Conservation (phyloP, 805 yeast genomes). For the Saccharomycopsis sp. region DNA sequence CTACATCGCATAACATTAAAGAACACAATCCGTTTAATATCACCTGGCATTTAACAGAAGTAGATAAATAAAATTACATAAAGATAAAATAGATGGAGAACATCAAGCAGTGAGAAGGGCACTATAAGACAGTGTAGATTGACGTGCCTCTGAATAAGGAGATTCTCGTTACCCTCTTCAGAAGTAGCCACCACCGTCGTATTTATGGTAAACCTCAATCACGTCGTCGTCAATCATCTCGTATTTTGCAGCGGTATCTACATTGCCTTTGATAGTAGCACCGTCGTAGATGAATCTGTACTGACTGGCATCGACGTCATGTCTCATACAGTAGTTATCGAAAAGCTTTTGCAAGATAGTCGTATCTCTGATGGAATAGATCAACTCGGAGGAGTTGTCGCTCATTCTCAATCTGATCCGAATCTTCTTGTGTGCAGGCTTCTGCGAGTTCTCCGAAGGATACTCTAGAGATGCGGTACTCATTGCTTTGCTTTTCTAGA, state of each 20-base stretch:
- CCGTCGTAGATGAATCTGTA: slow-evolving; percentile 16
- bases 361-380: slow-evolving; percentile 13
- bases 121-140: neutral
- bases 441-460: neutral
- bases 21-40: neutral
- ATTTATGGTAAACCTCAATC: slow-evolving; percentile 11
- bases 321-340: slow-evolving; percentile 17
- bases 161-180: neutral
- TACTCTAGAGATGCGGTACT: slow-evolving; percentile 1
- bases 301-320: slow-evolving; percentile 9
- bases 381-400: slow-evolving; percentile 15
- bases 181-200: slow-evolving; percentile 15
- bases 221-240: slow-evolving; percentile 17
- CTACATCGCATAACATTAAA: no score
- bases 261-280: slow-evolving; percentile 2
- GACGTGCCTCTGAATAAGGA: neutral
- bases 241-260: slow-evolving; percentile 11
- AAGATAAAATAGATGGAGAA: neutral
- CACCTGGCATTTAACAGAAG: neutral
- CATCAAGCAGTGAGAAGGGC: neutral
- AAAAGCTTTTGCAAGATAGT: slow-evolving; percentile 12
- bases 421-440: slow-evolving; percentile 8
- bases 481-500: neutral
- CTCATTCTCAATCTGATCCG: slow-evolving; percentile 15
- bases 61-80: neutral